A percentile compares a stretch with the other conserved stretches of the same genome.
phyloP scores from a whole-genome alignment of 2,329 filamentous ascomycete genomes.

The Pseudomassariella vexata region DNA sequence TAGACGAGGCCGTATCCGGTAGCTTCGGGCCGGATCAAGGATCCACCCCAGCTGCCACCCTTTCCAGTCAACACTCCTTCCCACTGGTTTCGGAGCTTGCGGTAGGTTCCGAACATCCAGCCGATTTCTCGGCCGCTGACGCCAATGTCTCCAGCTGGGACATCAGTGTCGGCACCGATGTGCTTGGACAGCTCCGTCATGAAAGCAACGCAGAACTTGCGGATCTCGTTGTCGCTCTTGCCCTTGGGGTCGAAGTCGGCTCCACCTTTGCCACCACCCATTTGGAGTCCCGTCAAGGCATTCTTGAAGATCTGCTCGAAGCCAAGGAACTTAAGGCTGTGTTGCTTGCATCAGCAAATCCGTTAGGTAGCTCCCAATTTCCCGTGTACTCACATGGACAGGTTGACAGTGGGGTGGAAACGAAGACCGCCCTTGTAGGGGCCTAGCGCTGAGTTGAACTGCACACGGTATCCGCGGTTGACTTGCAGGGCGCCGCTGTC shows the following conservation, averaged over 20 bases:
- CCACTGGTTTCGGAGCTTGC: slow-evolving; percentile 81
- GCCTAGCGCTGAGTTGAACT: slow-evolving; percentile 96
- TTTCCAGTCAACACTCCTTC: slow-evolving; percentile 96
- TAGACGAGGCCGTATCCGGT: slow-evolving; percentile 96
- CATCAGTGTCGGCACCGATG: slow-evolving; percentile 93
- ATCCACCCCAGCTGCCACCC: slow-evolving; percentile 88
- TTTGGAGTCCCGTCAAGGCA: slow-evolving; percentile 89
- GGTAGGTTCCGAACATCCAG: slow-evolving; percentile 92
- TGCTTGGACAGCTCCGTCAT: slow-evolving; percentile 95
- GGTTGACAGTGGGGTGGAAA: slow-evolving; percentile 85
- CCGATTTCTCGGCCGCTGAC: slow-evolving; percentile 89
- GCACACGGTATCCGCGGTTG: slow-evolving; percentile 92
- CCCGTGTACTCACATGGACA: slow-evolving; percentile 54
- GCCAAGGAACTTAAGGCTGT: slow-evolving; percentile 85
- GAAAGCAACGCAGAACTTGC: slow-evolving; percentile 92
- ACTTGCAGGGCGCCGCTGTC: slow-evolving; percentile 85
- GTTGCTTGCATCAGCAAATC: too few relatives aligned
- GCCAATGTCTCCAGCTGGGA: slow-evolving; percentile 95
- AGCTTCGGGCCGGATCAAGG: slow-evolving; percentile 90
- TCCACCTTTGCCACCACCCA: slow-evolving; percentile 97
- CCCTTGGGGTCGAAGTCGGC: slow-evolving; percentile 99
- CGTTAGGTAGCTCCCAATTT: too few relatives aligned
- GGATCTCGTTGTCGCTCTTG: slow-evolving; percentile 95
- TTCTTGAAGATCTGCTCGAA: slow-evolving; percentile 99
- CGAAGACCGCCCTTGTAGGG: slow-evolving; percentile 97